Evolutionary conservation across 495 filamentous ascomycete species (phyloP), one percentile per base, ranked within the genome.

Genomic region (Choiromyces venosus): DNA sequence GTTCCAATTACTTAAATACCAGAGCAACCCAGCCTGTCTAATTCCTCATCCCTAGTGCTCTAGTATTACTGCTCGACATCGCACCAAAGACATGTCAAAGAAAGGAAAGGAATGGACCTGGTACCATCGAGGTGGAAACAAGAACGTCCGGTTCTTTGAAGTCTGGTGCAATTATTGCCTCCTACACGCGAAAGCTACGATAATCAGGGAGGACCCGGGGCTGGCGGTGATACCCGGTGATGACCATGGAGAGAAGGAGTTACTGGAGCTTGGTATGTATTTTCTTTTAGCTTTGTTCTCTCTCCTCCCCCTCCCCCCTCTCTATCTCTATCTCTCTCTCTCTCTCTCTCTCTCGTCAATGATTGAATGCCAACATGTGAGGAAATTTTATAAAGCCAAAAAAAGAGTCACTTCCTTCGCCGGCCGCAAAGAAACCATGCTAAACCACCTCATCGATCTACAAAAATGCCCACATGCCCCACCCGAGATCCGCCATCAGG

Each of bases 91-190:
- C n/a, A 61, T 61, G 52, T 61, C 52, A 33, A 61, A 25, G 52
- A 61, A 61, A 61, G 52, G 52, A 1, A 61, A 61, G 18, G 52
- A 61, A 61, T 61, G 52, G 52, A 33, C 52, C 52, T 61, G 52
- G 52, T 61, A 61, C n/a, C 52, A 61, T 29, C 25, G 52, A 12
- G 52, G 52, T 33, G 52, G 52, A 18, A 61, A 61, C 52, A 61
- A 61, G 52, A 61, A 61, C 12, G 52, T 61, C 25, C 52, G 52
- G 2, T 61, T 29, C 25, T 61, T 61, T 61, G 52, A 61, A 61
- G 52, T 61, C 10, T 61, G 52, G 52, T 61, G 52, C 25, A 61
- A 61, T 29, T 61, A 61, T 61, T 61, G 52, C 52, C 52, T 61
- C 52, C 52, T 61, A 4, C 52, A 61, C 12, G 52, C 52, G 12